A percentile compares a stretch with the other conserved stretches of the same genome.
These are phyloP conservation scores for Pseudocercospora eumusae DNA, from an alignment of 2,329 filamentous ascomycete genomes.

Conservation along the genomic window DNA sequence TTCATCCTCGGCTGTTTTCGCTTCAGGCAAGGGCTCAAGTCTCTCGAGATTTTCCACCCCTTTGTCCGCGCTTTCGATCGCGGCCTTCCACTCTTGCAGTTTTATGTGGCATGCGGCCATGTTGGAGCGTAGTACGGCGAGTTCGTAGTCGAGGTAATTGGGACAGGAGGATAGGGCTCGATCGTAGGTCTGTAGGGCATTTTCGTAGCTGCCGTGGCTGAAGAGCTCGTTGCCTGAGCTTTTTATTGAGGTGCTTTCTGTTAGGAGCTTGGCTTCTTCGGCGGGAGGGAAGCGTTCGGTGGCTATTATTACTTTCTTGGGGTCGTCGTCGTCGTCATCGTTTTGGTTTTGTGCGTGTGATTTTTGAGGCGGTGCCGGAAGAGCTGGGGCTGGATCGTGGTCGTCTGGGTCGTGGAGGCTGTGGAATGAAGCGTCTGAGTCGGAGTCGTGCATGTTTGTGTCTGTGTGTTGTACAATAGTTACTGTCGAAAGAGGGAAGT, in stretches of 20 bases:
- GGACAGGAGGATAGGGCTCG: slow-evolving; percentile 77
- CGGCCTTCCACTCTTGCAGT: slow-evolving; percentile 80
- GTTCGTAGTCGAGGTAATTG: slow-evolving; percentile 81
- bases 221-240: slow-evolving; percentile 79
- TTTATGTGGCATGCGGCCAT: slow-evolving; percentile 87
- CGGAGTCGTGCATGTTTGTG: slow-evolving; percentile 24
- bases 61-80: slow-evolving; percentile 70
- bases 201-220: slow-evolving; percentile 66
- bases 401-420: slow-evolving; percentile 34
- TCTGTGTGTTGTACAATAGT: not conserved
- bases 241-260: slow-evolving; percentile 73
- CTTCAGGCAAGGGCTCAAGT: slow-evolving; percentile 50
- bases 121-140: slow-evolving; percentile 85
- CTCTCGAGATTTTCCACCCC: slow-evolving; percentile 73
- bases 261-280: slow-evolving; percentile 60
- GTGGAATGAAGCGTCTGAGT: slow-evolving; percentile 39
- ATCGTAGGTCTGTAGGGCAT: slow-evolving; percentile 80
- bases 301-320: slow-evolving; percentile 17
- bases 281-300: slow-evolving; percentile 45
- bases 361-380: slow-evolving; percentile 19
- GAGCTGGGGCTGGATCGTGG: slow-evolving; percentile 12
- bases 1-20: slow-evolving; percentile 29
- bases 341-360: slow-evolving; percentile 6
- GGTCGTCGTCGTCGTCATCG: slow-evolving; percentile 9
- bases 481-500: not conserved